These are phyloP conservation scores for Hevea brasiliensis DNA, from an alignment of 345 rosid genomes.

Conservation along the genomic window DNA sequence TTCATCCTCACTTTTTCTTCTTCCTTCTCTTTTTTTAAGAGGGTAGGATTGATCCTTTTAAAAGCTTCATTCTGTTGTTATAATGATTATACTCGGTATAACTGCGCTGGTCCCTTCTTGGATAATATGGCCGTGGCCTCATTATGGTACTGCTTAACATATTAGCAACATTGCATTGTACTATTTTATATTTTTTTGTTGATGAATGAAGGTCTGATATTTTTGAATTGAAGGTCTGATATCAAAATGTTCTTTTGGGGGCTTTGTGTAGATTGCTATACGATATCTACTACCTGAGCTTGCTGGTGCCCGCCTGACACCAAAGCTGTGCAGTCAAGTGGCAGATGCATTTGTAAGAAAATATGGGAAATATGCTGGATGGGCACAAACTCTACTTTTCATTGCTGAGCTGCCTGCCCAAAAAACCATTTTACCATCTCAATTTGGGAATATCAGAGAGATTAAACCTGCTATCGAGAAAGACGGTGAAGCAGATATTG, in stretches of 20 bases:
- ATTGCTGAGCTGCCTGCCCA: slow-evolving; percentile 91
- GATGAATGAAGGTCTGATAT: neutral
- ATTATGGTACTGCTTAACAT: too few species aligned
- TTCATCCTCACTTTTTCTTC: too few species aligned
- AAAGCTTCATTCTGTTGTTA: too few species aligned
- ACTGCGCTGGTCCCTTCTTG: too few species aligned
- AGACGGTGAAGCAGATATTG: slow-evolving; percentile 11
- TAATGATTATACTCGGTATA: too few species aligned
- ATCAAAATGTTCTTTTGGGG: slow-evolving; percentile 6
- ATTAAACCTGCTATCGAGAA: slow-evolving; percentile 33
- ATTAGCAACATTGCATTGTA: too few species aligned
- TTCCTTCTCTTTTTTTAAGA: too few species aligned
- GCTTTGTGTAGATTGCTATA: slow-evolving; percentile 75
- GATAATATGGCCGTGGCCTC: too few species aligned
- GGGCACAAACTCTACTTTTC: slow-evolving; percentile 96
- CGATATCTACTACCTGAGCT: slow-evolving; percentile 81
- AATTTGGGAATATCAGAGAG: slow-evolving; percentile 34
- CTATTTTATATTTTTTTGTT: slow-evolving; percentile 3
- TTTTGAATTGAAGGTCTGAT: neutral
- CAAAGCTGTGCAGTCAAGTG: slow-evolving; percentile 64
- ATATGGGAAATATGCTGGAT: slow-evolving; percentile 92
- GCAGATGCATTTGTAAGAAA: slow-evolving; percentile 93
- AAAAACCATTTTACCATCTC: slow-evolving; percentile 59
- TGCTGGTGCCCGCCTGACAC: slow-evolving; percentile 70
- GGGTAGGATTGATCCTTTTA: too few species aligned